These are phyloP conservation scores for Blastocystis sp. DNA, from an alignment of 352 stramenopile species.

Conservation along the genomic window DNA sequence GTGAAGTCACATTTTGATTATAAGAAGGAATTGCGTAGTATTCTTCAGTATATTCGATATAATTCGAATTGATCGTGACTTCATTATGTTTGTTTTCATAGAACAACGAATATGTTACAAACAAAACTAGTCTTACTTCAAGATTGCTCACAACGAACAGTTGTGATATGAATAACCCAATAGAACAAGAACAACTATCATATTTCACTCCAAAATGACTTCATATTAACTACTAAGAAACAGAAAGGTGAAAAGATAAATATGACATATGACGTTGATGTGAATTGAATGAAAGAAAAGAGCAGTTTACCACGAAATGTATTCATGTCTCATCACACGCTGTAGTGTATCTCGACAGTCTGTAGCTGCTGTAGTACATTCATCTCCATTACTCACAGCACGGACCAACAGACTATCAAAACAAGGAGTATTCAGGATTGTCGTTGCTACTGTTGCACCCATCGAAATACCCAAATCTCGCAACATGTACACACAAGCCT, in stretches of 20 bases:
- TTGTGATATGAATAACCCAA: too few relatives aligned
- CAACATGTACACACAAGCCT: neutral
- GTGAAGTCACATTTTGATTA: neutral
- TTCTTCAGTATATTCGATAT: neutral
- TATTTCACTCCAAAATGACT: too few relatives aligned
- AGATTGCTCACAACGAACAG: neutral
- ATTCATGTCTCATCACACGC: neutral
- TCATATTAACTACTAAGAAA: too few relatives aligned
- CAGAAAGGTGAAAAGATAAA: neutral
- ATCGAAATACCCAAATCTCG: neutral
- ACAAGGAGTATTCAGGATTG: neutral
- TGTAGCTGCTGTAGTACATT: neutral
- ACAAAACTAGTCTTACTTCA: neutral
- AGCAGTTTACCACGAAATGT: neutral
- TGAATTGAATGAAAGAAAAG: neutral
- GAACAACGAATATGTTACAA: neutral
- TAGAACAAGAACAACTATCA: too few relatives aligned
- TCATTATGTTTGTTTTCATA: neutral
- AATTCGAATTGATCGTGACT: neutral
- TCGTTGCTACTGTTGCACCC: neutral
- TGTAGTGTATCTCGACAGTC: neutral
- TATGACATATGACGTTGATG: neutral
- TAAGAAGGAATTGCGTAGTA: neutral
- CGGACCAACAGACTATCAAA: neutral
- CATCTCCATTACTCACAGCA: neutral